Evolutionary conservation across 2,329 filamentous ascomycete species (phyloP).

Genomic region (Claviceps fusiformis): DNA sequence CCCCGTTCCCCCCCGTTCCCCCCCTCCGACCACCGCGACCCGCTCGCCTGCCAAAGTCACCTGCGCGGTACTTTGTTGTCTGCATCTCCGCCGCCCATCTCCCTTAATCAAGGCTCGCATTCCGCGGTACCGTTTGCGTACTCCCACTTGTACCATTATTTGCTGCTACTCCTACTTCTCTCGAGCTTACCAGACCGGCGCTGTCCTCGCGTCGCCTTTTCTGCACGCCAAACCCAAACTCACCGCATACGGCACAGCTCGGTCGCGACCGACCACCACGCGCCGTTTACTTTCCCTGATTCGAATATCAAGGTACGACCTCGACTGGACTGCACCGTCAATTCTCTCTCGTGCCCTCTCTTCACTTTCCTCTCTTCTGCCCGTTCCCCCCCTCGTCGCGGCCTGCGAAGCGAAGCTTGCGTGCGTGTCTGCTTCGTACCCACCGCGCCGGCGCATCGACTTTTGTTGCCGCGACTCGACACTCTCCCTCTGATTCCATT

Average conservation of each 20-base stretch:
- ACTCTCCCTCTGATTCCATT: neutral
- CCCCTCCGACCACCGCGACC: constrained; percentile 7
- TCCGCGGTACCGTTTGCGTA: constrained; percentile 1
- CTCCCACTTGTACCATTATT: neutral
- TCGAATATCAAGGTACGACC: neutral
- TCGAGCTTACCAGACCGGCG: neutral
- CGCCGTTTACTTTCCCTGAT: neutral
- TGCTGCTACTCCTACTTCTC: neutral
- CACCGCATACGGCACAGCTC: constrained; percentile 5
- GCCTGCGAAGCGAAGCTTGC: neutral
- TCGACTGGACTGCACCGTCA: neutral
- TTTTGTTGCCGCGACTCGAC: neutral
- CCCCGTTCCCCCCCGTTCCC: constrained; percentile 15
- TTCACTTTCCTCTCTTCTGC: neutral
- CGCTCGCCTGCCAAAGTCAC: constrained; percentile 11
- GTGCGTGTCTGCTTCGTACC: neutral
- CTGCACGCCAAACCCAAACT: neutral
- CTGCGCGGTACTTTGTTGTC: constrained; percentile 5
- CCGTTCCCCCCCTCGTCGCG: neutral
- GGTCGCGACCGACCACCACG: constrained; percentile 7
- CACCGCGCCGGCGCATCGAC: constrained; percentile 3
- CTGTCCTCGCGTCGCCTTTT: neutral
- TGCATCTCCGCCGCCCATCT: neutral
- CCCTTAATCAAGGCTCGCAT: neutral
- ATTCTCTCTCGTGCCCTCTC: neutral